phyloP scores from a whole-genome alignment of 73 alveolate genomes.

The Stentor coeruleus region DNA sequence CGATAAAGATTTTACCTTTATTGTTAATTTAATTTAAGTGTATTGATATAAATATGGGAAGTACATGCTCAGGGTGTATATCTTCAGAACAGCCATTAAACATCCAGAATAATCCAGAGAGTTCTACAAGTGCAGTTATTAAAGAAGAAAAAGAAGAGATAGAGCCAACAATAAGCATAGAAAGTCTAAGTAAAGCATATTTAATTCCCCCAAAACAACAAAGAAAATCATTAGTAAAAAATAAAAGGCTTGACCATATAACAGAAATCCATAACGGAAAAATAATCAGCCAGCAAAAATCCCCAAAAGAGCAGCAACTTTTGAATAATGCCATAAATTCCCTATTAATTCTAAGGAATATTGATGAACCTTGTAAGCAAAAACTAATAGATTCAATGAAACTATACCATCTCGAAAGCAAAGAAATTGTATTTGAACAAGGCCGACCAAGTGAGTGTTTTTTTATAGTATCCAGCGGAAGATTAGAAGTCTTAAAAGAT shows the following conservation, averaged over 20 bases:
- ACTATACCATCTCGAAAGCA: background rate
- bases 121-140: background rate
- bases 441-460: background rate
- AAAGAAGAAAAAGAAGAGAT: background rate
- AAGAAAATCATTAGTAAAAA: background rate
- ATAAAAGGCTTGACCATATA: background rate
- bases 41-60: background rate
- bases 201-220: background rate
- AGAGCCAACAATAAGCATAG: background rate
- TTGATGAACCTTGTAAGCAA: background rate
- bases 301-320: background rate
- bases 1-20: too few relatives aligned
- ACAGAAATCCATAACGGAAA: too few relatives aligned
- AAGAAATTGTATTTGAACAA: background rate
- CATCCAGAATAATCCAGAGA: background rate
- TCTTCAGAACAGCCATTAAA: background rate
- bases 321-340: background rate
- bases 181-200: background rate
- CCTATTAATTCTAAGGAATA: background rate
- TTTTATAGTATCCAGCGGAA: background rate
- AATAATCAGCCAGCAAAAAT: background rate
- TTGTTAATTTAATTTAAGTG: background rate
- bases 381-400: background rate
- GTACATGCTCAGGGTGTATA: background rate
- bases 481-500: background rate